Evolutionary conservation across 2,329 filamentous ascomycete species (phyloP).

Genomic region (Phaeophleospora eucalypticola): DNA sequence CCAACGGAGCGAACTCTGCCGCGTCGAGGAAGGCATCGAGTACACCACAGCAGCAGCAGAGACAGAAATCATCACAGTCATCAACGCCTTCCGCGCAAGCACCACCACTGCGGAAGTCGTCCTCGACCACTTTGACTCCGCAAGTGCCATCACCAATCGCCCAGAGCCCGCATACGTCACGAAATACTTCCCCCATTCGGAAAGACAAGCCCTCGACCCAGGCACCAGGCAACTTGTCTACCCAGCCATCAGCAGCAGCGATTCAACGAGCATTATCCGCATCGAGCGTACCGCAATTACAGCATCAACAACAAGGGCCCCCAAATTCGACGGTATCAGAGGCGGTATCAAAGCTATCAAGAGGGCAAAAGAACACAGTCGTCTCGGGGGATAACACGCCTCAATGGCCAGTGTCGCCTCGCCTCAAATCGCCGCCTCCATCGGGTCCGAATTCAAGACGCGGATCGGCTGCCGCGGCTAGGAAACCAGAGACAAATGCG

Average conservation of each 20-base stretch:
- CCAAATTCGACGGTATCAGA: slow-evolving; percentile 53
- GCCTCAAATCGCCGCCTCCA: slow-evolving; percentile 70
- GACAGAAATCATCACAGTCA: slow-evolving; percentile 7
- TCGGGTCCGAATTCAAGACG: slow-evolving; percentile 41
- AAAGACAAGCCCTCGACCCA: slow-evolving; percentile 39
- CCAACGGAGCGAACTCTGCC: slow-evolving; percentile 7
- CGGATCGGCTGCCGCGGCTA: slow-evolving; percentile 34
- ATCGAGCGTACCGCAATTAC: slow-evolving; percentile 62
- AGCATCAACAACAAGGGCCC: slow-evolving; percentile 32
- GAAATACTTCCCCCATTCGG: slow-evolving; percentile 46
- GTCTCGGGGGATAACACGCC: slow-evolving; percentile 48
- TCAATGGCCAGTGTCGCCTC: slow-evolving; percentile 73
- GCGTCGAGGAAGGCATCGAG: slow-evolving; percentile 13
- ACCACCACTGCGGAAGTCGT: slow-evolving; percentile 26
- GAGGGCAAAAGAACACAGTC: slow-evolving; percentile 55
- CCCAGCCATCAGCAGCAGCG: slow-evolving; percentile 57
- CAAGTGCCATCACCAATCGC: slow-evolving; percentile 32
- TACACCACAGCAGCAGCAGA: slow-evolving; percentile 10
- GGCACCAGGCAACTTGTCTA: slow-evolving; percentile 35
- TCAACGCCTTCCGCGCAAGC: slow-evolving; percentile 10
- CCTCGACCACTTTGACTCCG: slow-evolving; percentile 28
- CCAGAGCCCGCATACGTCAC: slow-evolving; percentile 44
- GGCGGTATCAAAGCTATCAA: slow-evolving; percentile 56
- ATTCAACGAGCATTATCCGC: slow-evolving; percentile 66
- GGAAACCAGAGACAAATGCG: slow-evolving; percentile 37